Conservation (phyloP, 805 yeast species). For the Candida oleophila region DNA sequence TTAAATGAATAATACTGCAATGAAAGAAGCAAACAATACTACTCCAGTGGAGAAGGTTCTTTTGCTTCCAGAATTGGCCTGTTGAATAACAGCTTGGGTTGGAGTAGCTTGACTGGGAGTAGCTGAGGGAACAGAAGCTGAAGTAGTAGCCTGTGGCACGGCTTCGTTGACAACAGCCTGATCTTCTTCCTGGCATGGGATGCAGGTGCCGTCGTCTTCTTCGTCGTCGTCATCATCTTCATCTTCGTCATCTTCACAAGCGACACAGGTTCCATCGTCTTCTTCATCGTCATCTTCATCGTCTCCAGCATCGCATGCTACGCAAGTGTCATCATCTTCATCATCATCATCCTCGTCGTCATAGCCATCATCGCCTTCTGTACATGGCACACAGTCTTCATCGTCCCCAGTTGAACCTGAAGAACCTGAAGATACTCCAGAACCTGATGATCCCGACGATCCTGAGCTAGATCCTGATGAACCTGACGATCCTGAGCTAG, state of each 20-base stretch:
- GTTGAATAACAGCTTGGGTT: constrained; percentile 12
- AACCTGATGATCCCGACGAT: constrained; percentile 12
- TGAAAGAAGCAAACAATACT: constrained; percentile 9
- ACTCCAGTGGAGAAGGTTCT: constrained; percentile 7
- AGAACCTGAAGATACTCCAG: constrained; percentile 5
- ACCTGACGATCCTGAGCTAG: constrained; percentile 6
- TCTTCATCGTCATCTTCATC: constrained; percentile 12
- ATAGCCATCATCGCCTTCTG: constrained; percentile 14
- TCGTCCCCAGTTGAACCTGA: constrained; percentile 5
- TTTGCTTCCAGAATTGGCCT: constrained; percentile 11
- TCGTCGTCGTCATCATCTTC: background rate
- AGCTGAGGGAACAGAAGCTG: constrained; percentile 3
- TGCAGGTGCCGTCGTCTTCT: constrained; percentile 3
- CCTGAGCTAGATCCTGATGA: constrained; percentile 4
- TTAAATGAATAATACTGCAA: constrained; percentile 15
- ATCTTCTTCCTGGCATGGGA: background rate
- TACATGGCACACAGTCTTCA: constrained; percentile 4
- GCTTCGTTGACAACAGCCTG: constrained; percentile 2
- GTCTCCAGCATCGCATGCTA: background rate
- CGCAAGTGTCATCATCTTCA: constrained; percentile 12
- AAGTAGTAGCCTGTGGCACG: background rate
- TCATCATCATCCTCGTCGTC: constrained; percentile 13
- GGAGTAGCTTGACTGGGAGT: background rate
- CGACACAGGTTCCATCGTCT: constrained; percentile 10
- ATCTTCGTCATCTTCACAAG: constrained; percentile 1